Percentiles rank a stretch among this genome's conserved stretches.
phyloP scores from a whole-genome alignment of 2,329 filamentous ascomycete species.

The Diaporthe ilicicola region DNA sequence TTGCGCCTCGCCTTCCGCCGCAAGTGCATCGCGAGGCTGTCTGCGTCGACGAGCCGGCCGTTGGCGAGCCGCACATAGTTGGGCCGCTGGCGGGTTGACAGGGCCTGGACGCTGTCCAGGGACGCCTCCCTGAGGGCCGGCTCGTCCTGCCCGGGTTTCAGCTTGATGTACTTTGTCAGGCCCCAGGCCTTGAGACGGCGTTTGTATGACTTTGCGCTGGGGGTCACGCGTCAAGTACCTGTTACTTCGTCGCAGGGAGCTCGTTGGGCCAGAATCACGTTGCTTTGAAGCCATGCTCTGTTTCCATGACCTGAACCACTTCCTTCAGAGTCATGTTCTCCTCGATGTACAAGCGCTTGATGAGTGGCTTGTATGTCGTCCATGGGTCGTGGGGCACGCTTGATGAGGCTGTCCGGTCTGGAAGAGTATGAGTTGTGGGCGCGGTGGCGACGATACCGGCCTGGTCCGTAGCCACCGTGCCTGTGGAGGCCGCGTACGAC shows the following conservation, averaged over 20 bases:
- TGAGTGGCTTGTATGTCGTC: not conserved
- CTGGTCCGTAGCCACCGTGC: not conserved
- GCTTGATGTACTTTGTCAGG: not conserved
- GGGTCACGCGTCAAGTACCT: not conserved
- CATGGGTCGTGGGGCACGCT: not conserved
- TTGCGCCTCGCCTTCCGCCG: not conserved
- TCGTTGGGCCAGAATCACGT: not conserved
- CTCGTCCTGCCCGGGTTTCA: not conserved
- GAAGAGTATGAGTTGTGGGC: not conserved
- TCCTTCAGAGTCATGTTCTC: not conserved
- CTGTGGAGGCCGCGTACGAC: not conserved
- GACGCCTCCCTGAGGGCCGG: not conserved
- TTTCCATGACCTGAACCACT: not conserved
- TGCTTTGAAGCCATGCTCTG: not conserved
- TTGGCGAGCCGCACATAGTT: not conserved
- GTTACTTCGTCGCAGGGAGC: not conserved
- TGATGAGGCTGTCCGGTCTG: not conserved
- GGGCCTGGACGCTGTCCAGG: not conserved
- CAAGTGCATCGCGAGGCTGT: not conserved
- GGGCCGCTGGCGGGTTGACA: not conserved
- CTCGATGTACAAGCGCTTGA: not conserved
- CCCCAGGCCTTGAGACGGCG: not conserved
- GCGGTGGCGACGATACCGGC: not conserved
- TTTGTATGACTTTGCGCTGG: constrained; percentile 1
- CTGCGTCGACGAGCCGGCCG: not conserved